Conservation (phyloP, 1,139 yeast genomes). For the Pichia inconspicua region DNA sequence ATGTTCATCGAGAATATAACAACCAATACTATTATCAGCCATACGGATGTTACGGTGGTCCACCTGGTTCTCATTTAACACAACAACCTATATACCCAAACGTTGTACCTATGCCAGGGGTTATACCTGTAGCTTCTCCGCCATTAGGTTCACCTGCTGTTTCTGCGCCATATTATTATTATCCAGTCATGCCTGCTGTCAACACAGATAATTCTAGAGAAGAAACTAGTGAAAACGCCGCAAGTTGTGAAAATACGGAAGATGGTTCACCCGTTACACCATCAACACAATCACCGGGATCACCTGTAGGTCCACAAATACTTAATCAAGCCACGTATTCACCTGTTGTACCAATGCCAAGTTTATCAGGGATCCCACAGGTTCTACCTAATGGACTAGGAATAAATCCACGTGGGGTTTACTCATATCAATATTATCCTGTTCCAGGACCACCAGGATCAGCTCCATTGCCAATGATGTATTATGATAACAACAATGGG, state of each 20-base stretch:
- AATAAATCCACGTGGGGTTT: conserved; percentile 1
- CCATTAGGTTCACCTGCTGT: conserved; percentile 4
- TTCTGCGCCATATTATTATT: conserved; percentile 11
- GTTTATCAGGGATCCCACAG: conserved; percentile 1
- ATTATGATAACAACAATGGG: conserved; percentile 3
- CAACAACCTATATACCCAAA: background rate
- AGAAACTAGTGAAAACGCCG: background rate
- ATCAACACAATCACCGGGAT: background rate
- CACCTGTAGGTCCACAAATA: background rate
- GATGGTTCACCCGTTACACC: background rate
- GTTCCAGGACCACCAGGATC: background rate
- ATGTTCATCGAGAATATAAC: conserved; percentile 1
- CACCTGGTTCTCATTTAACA: background rate
- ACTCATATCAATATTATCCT: conserved; percentile 11
- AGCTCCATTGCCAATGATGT: conserved; percentile 5
- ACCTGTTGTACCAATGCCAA: background rate
- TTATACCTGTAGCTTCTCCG: background rate
- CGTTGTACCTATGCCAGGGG: background rate
- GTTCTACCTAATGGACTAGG: background rate
- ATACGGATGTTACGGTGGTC: background rate
- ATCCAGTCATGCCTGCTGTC: conserved; percentile 8
- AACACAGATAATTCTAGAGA: background rate
- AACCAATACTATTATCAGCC: conserved; percentile 1
- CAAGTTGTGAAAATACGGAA: background rate
- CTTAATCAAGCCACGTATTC: background rate